Conservation (phyloP, 331 rosid genomes). For the Phaseolus coccineus region DNA sequence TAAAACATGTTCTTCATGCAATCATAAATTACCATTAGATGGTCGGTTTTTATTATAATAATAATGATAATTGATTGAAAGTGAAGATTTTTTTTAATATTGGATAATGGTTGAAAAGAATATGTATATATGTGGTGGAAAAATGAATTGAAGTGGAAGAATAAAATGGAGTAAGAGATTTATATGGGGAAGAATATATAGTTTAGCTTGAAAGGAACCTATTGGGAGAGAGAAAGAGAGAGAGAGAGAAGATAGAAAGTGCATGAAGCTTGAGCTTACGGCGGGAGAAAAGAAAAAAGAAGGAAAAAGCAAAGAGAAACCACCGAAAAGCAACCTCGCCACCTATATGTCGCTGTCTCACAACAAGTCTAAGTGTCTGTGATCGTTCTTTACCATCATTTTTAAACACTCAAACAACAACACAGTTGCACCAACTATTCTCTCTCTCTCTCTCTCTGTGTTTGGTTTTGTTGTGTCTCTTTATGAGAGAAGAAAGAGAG, state of each 20-base stretch:
- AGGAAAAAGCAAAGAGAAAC: conserved; percentile 42
- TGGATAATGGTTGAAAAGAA: too few species aligned
- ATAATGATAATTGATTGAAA: too few species aligned
- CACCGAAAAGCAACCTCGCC: conserved; percentile 55
- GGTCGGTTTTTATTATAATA: too few species aligned
- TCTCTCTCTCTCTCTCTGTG: conserved; percentile 6
- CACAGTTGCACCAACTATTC: neutral
- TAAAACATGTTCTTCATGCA: too few species aligned
- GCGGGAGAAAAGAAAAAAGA: conserved; percentile 59
- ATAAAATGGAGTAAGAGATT: neutral
- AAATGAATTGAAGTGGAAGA: neutral
- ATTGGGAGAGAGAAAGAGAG: conserved; percentile 15
- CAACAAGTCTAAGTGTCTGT: neutral
- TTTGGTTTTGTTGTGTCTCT: neutral
- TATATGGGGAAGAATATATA: conserved; percentile 25
- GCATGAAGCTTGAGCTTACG: conserved; percentile 46
- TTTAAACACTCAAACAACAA: conserved; percentile 18
- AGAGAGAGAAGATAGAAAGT: conserved; percentile 37
- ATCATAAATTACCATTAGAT: too few species aligned
- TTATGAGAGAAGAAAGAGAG: neutral
- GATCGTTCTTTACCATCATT: neutral
- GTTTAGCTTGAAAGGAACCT: conserved; percentile 46
- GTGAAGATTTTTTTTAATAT: too few species aligned
- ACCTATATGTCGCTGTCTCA: conserved; percentile 21
- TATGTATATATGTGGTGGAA: neutral